A percentile compares a stretch with the other conserved stretches of the same genome.
phyloP scores from a whole-genome alignment of 441 rosid genomes.

The Capsella rubella region DNA sequence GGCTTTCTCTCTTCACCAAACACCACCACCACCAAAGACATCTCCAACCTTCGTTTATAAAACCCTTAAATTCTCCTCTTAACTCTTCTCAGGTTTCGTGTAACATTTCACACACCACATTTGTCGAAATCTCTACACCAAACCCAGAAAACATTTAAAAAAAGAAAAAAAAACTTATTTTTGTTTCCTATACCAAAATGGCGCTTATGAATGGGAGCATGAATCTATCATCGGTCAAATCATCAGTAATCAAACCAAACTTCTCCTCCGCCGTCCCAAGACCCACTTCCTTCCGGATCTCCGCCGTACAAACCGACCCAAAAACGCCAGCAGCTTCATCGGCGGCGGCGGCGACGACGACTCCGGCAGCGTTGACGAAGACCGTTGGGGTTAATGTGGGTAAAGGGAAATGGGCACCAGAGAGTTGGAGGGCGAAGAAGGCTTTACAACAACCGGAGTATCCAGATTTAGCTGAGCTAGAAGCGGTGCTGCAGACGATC shows the following conservation, averaged over 20 bases:
- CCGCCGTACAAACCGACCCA: conserved; percentile 73
- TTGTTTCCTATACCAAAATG: conserved; percentile 32
- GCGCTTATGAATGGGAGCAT: conserved; percentile 53
- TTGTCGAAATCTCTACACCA: conserved; percentile 33
- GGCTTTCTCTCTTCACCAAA: conserved; percentile 37
- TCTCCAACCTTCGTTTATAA: conserved; percentile 28
- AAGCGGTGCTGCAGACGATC: conserved; percentile 63
- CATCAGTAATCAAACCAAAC: conserved; percentile 39
- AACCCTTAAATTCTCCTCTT: conserved; percentile 30
- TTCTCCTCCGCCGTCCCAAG: conserved; percentile 40
- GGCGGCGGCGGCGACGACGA: neutral
- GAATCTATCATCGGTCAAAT: conserved; percentile 47
- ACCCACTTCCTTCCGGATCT: conserved; percentile 51
- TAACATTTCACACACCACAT: neutral
- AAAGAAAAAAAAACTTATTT: too few species aligned
- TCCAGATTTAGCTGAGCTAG: conserved; percentile 58
- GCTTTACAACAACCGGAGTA: conserved; percentile 75
- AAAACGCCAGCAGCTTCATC: conserved; percentile 46
- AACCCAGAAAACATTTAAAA: neutral
- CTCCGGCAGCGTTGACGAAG: conserved; percentile 33
- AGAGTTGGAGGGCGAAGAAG: conserved; percentile 64
- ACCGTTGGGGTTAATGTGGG: conserved; percentile 44
- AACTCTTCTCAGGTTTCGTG: neutral
- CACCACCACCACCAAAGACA: conserved; percentile 26
- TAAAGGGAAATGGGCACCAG: conserved; percentile 54